phyloP scores from a whole-genome alignment of 169 alveolate genomes.

The Cardiosporidium cionae region DNA sequence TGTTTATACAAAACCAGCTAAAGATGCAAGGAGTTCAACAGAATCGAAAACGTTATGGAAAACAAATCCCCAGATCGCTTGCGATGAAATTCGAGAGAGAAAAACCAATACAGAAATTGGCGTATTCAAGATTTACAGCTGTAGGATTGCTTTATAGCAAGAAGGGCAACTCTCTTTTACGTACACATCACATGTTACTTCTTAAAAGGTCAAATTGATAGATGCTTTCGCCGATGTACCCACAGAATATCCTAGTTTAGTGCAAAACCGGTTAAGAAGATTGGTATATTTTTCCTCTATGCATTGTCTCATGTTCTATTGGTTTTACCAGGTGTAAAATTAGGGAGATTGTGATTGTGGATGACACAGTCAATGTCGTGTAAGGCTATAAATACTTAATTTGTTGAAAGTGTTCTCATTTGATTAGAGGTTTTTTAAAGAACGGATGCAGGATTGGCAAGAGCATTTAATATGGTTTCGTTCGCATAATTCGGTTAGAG shows the following conservation, averaged over 20 bases:
- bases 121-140: neutral
- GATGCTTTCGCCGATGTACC: neutral
- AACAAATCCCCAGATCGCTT: neutral
- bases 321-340: neutral
- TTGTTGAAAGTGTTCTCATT: neutral
- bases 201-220: neutral
- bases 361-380: neutral
- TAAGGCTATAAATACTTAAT: neutral
- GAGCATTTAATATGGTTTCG: neutral
- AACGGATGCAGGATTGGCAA: neutral
- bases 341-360: neutral
- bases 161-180: neutral
- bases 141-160: neutral
- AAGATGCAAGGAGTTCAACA: neutral
- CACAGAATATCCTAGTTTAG: neutral
- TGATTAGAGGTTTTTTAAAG: neutral
- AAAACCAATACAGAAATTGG: neutral
- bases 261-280: neutral
- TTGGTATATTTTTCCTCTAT: too few species aligned
- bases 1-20: too few species aligned
- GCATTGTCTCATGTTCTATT: neutral
- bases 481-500: too few species aligned
- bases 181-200: neutral
- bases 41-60: neutral
- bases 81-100: neutral